Percentiles rank a stretch among this genome's conserved stretches.
These are phyloP conservation scores for Kodamaea arcana DNA, from an alignment of 1,139 yeast species.

Conservation along the genomic window DNA sequence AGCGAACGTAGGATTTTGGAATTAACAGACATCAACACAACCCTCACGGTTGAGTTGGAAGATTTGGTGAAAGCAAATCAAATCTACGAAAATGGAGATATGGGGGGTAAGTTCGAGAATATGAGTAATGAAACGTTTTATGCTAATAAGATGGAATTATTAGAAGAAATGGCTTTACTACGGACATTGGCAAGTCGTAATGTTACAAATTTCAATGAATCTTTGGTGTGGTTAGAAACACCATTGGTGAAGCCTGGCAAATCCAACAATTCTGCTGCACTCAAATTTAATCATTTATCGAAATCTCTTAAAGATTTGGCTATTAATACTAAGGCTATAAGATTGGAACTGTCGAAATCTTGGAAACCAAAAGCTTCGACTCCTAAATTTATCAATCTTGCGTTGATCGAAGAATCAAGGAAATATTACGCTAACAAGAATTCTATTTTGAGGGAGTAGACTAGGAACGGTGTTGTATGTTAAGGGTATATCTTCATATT, in stretches of 20 bases:
- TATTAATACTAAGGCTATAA: constrained; percentile 8
- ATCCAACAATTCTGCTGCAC: background rate
- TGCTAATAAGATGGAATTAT: constrained; percentile 25
- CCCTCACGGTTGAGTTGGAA: constrained; percentile 18
- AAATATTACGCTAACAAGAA: constrained; percentile 4
- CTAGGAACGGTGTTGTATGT: too few relatives aligned
- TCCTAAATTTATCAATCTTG: constrained; percentile 18
- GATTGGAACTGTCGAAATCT: constrained; percentile 7
- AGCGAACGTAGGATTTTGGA: constrained; percentile 12
- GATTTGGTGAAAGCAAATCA: constrained; percentile 15
- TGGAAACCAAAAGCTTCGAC: constrained; percentile 21
- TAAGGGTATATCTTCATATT: too few relatives aligned
- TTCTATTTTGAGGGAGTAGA: background rate
- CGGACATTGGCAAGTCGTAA: constrained; percentile 20
- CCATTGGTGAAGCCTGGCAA: constrained; percentile 6
- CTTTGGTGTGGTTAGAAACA: constrained; percentile 18
- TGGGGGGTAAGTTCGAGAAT: constrained; percentile 17
- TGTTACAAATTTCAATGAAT: background rate
- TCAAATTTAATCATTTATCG: constrained; percentile 4
- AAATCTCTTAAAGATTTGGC: constrained; percentile 8
- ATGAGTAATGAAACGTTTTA: constrained; percentile 32
- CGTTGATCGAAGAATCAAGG: constrained; percentile 9
- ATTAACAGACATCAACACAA: constrained; percentile 16
- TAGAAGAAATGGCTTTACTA: constrained; percentile 36
- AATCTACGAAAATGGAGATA: constrained; percentile 14